Conservation (phyloP, 345 rosid species). For the Moricandia arvensis region DNA sequence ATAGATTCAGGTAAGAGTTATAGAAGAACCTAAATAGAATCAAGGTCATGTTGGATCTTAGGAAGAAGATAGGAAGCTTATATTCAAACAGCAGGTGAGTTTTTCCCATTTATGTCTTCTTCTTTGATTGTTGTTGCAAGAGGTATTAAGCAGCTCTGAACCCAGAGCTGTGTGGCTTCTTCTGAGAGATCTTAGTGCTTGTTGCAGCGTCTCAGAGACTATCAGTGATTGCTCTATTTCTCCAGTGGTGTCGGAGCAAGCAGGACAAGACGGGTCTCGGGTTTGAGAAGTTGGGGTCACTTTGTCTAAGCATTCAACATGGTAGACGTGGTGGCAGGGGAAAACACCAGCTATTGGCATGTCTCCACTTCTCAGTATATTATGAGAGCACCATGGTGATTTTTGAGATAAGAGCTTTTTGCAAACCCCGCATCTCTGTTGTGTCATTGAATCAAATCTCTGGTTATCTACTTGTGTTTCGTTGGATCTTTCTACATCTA, state of each 20-base stretch:
- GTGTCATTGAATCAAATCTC: slow-evolving; percentile 34
- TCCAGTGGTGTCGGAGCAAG: slow-evolving; percentile 54
- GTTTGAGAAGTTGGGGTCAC: slow-evolving; percentile 60
- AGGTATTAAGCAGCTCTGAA: slow-evolving; percentile 44
- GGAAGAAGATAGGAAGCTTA: slow-evolving; percentile 48
- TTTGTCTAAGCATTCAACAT: slow-evolving; percentile 92
- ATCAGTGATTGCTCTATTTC: slow-evolving; percentile 45
- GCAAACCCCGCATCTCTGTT: slow-evolving; percentile 72
- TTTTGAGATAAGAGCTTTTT: slow-evolving; percentile 63
- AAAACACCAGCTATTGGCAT: slow-evolving; percentile 82
- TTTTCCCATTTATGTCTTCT: slow-evolving; percentile 43
- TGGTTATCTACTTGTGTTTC: slow-evolving; percentile 50
- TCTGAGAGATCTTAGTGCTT: slow-evolving; percentile 61
- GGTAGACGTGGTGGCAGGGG: slow-evolving; percentile 80
- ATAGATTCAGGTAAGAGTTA: background rate
- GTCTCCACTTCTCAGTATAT: slow-evolving; percentile 68
- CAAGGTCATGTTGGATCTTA: slow-evolving; percentile 38
- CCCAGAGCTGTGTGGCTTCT: slow-evolving; percentile 49
- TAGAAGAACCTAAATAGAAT: background rate
- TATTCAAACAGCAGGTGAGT: slow-evolving; percentile 45
- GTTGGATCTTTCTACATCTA: slow-evolving; percentile 63
- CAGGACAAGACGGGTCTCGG: slow-evolving; percentile 80
- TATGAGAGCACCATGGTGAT: slow-evolving; percentile 84
- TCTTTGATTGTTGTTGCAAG: slow-evolving; percentile 32
- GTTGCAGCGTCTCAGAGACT: slow-evolving; percentile 62